Percentiles rank a stretch among this genome's conserved stretches.
Conservation (phyloP, 805 yeast species). For the Pichia manshurica region DNA sequence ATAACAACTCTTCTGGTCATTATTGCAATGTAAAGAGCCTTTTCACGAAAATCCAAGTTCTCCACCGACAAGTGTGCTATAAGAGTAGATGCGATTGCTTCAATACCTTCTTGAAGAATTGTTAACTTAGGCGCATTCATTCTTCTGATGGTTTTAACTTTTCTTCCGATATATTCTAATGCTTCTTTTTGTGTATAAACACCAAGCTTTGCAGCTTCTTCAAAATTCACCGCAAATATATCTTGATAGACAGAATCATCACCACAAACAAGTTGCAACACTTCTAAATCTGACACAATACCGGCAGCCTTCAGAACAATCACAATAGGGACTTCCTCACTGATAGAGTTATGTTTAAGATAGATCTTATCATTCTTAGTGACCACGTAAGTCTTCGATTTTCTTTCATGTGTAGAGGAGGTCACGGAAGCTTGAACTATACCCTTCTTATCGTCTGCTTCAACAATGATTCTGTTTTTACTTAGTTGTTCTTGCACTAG, state of each 20-base stretch:
- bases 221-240: constrained; percentile 85
- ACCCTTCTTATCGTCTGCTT: constrained; percentile 90
- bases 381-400: constrained; percentile 92
- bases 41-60: constrained; percentile 83
- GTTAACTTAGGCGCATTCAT: constrained; percentile 75
- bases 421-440: constrained; percentile 97
- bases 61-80: constrained; percentile 89
- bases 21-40: constrained; percentile 88
- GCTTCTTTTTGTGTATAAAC: constrained; percentile 93
- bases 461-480: constrained; percentile 95
- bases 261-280: constrained; percentile 92
- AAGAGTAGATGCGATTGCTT: constrained; percentile 91
- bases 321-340: constrained; percentile 94
- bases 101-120: constrained; percentile 88
- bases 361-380: constrained; percentile 86
- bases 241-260: constrained; percentile 84
- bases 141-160: constrained; percentile 90
- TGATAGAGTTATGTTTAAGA: constrained; percentile 89
- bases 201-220: constrained; percentile 82
- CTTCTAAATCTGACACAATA: constrained; percentile 83
- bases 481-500: constrained; percentile 94
- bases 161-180: constrained; percentile 79
- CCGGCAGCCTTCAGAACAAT: constrained; percentile 94
- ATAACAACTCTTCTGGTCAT: constrained; percentile 95
- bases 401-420: constrained; percentile 96